Base-by-base conservation (phyloP, 805 yeast species). In the Candida ponderosae region DNA sequence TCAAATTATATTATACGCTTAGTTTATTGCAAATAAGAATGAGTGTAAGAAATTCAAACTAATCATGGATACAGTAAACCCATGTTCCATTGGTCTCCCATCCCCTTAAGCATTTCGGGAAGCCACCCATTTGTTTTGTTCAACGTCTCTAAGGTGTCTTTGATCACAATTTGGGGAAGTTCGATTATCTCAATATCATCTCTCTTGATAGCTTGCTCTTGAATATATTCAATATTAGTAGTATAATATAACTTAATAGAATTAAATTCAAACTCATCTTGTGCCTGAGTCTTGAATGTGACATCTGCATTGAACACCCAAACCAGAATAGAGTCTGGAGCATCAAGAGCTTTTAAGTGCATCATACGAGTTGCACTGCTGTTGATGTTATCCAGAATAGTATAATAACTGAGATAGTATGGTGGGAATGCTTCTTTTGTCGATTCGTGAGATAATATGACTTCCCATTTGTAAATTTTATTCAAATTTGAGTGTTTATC, bases 381-480 rank as follows among this genome's bases (percentile, higher is more conserved):
- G 31, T 63, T 64, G n/a, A 70, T 61, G 6, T 61, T 55, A 33
- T 70, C 74, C 18, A 67, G 34, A 3, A 76, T 47, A 2, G 59
- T 47, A 29, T 60, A 61, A 39, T 64, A 68, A 0, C 66, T 53
- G 39, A 55, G 65, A 19, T 59, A 45, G 36, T 57, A 60, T 0
- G 70, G 65, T 1, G 55, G 46, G 36, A 59, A 74, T 0, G 13
- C 15, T n/a, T 62, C 68, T n/a, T n/a, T 18, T 13, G 16, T 32
- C 9, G 26, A 39, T 2, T 27, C 44, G 30, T 54, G 48, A 2
- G 43, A 36, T 14, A 78, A 46, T 8, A 41, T 39, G 2, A 79
- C 31, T 19, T 65, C 63, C 89, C 89, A 82, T 49, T 81, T 81
- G 59, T 65, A 64, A 1, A 81, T 30, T 40, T 62, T 69, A 13